Evolutionary conservation across 345 rosid species (phyloP), one percentile per base, ranked within the genome.

Genomic region (Chamaenerion angustifolium): DNA sequence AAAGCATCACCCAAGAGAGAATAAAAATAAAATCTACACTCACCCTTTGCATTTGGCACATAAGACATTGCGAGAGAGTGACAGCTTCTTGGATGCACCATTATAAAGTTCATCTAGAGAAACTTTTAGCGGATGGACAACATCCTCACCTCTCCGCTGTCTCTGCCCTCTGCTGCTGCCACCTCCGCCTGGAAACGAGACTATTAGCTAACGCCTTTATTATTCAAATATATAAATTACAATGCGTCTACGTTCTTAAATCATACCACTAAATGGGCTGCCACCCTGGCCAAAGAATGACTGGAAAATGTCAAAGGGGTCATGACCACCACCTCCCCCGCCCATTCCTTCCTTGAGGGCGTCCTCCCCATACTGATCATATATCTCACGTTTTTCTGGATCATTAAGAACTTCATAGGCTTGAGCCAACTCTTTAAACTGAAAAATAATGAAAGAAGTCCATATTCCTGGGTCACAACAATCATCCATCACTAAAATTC

Each of bases 21-120:
- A 0, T 35, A 1, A n/a, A 10, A 17, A 9, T 31, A 3, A 11
- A 13, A 8, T 4, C 16, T 44, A 6, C 15, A 62, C 92, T 46
- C 48, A 85, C 97, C 97, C 95, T 57, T 82, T 80, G 76, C 97
- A 85, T 73, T 85, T 88, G 52, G 74, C 67, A 74, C 97, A 88
- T 16, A 88, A 55, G 5, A 74, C 72, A 7, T 82, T 88, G 48
- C 83, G 76, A 1, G 95, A n/a, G n/a, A n/a, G n/a, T n/a, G n/a
- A n/a, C n/a, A n/a, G n/a, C n/a, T n/a, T n/a, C n/a, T n/a, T n/a
- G 76, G 78, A 72, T 12, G 81, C 76, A 40, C 97, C 95, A 17
- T 78, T 80, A 59, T 88, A 88, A 1, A 82, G 70, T 55, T 88
- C 97, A 61, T 88, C 97, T 43, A 85, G 53, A 11, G 95, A 78